Base-by-base conservation (phyloP, 2,329 filamentous ascomycete species). In the Botrytis porri region DNA sequence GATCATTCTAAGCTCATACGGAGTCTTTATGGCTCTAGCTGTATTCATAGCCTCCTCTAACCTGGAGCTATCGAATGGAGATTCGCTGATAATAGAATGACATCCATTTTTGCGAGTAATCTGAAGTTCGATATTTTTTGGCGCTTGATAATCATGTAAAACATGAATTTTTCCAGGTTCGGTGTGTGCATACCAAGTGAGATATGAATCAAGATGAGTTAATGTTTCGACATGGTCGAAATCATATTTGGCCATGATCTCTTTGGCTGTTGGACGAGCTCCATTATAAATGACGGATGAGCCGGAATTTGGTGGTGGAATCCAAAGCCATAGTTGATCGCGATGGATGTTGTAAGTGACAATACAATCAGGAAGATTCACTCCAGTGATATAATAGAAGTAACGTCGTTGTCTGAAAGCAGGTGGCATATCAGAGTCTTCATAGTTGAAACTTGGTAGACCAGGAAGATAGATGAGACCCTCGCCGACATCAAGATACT, bases 1-100 rank as follows among this genome's bases (percentile, higher is more conserved):
- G 79, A 98, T 92, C 77, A 96, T 88, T 6, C 88, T 89, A 70
- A 98, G 86, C 80, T 99, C 95, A 80, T 97, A 93, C n/a, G 88
- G 86, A 64, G 93, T 91, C 84, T 98, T 98, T 82, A 93, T 86
- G 2, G 95, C 91, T 45, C 95, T 91, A 35, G 92, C 91, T 71
- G 89, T 87, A 80, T 97, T 92, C 83, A 98, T 95, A 67, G 93
- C 92, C 1, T 87, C 86, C 75, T 87, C 87, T 16, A 98, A 85
- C 16, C 82, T 83, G 22, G 81, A 80, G 61, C 82, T 81, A 80
- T 92, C 85, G 75, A 90, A 82, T 41, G 77, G 71, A 39, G 69
- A 65, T n/a, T 48, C 48, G n/a, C 59, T 57, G 45, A 72, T 60
- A 41, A 61, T 45, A 16, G 59, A 71, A 22, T 39, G 64, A 25